A percentile compares a stretch with the other conserved stretches of the same genome.
Evolutionary conservation across 2,329 filamentous ascomycete species (phyloP).

Genomic region (Apiospora phragmitis): DNA sequence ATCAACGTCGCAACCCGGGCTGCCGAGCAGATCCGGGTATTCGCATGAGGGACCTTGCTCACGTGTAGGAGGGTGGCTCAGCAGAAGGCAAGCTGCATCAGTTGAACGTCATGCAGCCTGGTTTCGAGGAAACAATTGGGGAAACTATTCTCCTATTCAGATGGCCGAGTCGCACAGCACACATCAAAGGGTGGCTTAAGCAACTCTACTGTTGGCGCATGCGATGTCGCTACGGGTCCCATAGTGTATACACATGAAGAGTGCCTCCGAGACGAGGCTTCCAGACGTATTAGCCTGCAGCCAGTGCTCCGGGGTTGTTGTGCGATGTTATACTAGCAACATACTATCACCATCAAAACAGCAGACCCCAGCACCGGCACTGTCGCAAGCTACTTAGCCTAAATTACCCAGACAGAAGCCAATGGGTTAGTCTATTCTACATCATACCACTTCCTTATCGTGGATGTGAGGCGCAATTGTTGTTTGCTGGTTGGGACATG

Average conservation of each 20-base stretch:
- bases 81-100: conserved; percentile 7
- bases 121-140: conserved; percentile 19
- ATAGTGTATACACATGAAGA: background rate
- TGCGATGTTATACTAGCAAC: background rate
- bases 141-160: conserved; percentile 26
- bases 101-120: conserved; percentile 16
- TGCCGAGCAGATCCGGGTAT: background rate
- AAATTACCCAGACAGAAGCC: background rate
- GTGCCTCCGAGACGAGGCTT: background rate
- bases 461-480: background rate
- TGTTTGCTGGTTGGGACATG: background rate
- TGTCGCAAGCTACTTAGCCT: background rate
- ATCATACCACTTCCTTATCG: background rate
- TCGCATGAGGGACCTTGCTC: background rate
- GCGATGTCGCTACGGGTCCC: background rate
- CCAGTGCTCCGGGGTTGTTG: background rate
- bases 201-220: background rate
- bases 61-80: conserved; percentile 10
- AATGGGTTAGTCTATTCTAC: background rate
- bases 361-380: background rate
- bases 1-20: background rate
- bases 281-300: background rate
- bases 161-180: conserved; percentile 24
- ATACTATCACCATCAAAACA: background rate
- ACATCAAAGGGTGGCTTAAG: conserved; percentile 20